Base-by-base conservation (phyloP, 2,329 filamentous ascomycete genomes). In the Akanthomyces uredinophilus region DNA sequence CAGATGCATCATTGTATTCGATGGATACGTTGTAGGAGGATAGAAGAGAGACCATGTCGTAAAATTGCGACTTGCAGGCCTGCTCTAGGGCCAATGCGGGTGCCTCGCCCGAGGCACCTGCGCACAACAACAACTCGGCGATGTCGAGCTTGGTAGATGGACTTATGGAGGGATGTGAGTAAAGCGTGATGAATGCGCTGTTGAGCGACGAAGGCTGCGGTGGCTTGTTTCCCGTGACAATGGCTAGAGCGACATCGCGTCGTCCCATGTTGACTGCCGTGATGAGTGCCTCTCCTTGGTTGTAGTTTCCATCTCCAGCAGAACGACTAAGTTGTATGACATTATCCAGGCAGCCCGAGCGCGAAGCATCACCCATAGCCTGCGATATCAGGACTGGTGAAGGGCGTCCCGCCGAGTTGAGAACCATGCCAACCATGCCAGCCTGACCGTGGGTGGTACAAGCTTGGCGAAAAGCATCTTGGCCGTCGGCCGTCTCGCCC, bases 121-220 rank as follows among this genome's bases (percentile, higher is more conserved):
- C 83, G 59, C 84, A 86, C 1, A 88, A 74, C 1, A 88, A 68
- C 3, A 85, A 72, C 67, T 87, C 83, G 0, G 81, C 75, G 64
- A 87, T 73, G 2, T 77, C 76, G 47, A 83, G 71, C 66, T 82
- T 85, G 37, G 80, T 78, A 35, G 78, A 76, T 0, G 80, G 78
- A 6, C 75, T 76, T 20, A 83, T 74, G 2, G 78, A 77, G 2
- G 77, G 68, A 54, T 81, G 78, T 1, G 75, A 69, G 63, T 82
- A 77, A 1, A 86, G 71, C 5, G 76, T 69, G 2, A 73, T 72
- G 46, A 87, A 83, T 13, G 82, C 81, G 27, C 80, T 77, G 60
- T 82, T 78, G 3, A 87, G 70, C 0, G 77, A 76, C 0, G 74
- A 73, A 1, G 75, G 74, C 18, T 77, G 74, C 1, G 85, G 84